Conservation (phyloP, 2,329 filamentous ascomycete species). For the Colletotrichum ledebouriae region DNA sequence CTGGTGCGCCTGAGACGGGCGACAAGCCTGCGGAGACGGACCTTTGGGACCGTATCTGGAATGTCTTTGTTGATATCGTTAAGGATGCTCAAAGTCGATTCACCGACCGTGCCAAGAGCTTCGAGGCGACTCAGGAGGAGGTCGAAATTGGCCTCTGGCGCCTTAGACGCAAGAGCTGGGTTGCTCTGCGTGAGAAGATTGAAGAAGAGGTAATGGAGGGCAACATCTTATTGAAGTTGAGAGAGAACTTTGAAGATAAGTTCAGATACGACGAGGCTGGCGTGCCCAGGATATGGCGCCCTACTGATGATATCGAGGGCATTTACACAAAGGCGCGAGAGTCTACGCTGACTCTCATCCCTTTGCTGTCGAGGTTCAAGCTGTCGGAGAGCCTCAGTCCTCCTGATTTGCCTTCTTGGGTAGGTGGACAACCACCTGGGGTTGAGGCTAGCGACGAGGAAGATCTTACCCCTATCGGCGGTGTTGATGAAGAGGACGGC, state of each 20-base stretch:
- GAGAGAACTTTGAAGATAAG: constrained; percentile 99
- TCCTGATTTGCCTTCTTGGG: constrained; percentile 87
- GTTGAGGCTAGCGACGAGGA: constrained; percentile 89
- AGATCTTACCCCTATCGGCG: constrained; percentile 88
- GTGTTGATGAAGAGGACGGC: constrained; percentile 93
- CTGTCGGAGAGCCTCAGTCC: constrained; percentile 79
- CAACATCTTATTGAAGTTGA: constrained; percentile 92
- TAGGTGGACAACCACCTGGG: constrained; percentile 81
- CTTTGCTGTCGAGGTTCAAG: constrained; percentile 87
- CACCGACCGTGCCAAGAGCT: constrained; percentile 89
- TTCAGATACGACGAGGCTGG: constrained; percentile 97
- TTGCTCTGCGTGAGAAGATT: constrained; percentile 87
- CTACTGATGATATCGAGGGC: constrained; percentile 96
- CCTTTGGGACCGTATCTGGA: constrained; percentile 97
- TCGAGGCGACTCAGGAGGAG: constrained; percentile 92
- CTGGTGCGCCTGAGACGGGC: constrained; percentile 82
- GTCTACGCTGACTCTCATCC: constrained; percentile 91
- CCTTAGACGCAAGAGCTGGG: constrained; percentile 93
- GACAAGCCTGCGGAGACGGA: constrained; percentile 86
- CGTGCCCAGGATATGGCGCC: constrained; percentile 96
- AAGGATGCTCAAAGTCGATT: constrained; percentile 88
- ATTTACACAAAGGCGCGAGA: constrained; percentile 93
- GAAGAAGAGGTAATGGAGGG: constrained; percentile 99
- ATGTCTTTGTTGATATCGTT: constrained; percentile 84
- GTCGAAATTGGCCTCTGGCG: constrained; percentile 94